Percentiles rank a stretch among this genome's conserved stretches.
Evolutionary conservation across 768 basidiomycete genomes (phyloP).

Genomic region (Terana coerulea): DNA sequence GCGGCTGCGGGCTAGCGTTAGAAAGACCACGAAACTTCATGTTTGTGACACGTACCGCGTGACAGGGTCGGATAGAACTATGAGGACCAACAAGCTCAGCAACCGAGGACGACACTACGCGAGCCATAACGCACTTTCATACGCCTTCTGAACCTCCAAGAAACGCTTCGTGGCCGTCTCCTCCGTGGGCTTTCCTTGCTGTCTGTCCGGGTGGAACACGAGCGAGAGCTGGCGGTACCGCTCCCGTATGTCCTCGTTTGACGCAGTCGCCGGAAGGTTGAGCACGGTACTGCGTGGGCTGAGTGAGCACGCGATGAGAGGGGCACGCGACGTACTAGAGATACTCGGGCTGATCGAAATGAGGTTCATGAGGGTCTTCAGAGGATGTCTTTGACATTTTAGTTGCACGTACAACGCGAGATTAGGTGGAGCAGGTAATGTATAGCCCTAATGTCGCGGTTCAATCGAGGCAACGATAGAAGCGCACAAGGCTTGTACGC

Average conservation of each 20-base stretch:
- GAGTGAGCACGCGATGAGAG: background rate
- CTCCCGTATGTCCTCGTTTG: constrained; percentile 68
- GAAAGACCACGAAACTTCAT: too few species aligned
- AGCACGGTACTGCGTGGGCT: constrained; percentile 54
- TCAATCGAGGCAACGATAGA: too few species aligned
- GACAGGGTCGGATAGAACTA: constrained; percentile 68
- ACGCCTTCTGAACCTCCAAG: constrained; percentile 79
- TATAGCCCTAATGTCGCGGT: too few species aligned
- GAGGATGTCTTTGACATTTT: constrained; percentile 1
- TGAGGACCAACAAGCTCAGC: constrained; percentile 1
- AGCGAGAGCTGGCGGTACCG: constrained; percentile 69
- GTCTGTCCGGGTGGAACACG: constrained; percentile 84
- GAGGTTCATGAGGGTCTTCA: constrained; percentile 1
- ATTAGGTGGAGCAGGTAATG: too few species aligned
- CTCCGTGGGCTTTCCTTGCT: constrained; percentile 52
- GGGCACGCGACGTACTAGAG: constrained; percentile 15
- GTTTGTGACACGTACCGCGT: constrained; percentile 43
- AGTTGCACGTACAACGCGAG: background rate
- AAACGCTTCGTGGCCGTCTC: constrained; percentile 64
- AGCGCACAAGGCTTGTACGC: too few species aligned
- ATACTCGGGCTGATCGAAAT: constrained; percentile 14
- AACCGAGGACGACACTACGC: background rate
- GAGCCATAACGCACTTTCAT: constrained; percentile 50
- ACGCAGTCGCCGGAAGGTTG: constrained; percentile 63
- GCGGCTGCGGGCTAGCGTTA: constrained; percentile 37